Evolutionary conservation across 371 early-diverging fungal genomes (phyloP).

Genomic region (Apophysomyces sp.): DNA sequence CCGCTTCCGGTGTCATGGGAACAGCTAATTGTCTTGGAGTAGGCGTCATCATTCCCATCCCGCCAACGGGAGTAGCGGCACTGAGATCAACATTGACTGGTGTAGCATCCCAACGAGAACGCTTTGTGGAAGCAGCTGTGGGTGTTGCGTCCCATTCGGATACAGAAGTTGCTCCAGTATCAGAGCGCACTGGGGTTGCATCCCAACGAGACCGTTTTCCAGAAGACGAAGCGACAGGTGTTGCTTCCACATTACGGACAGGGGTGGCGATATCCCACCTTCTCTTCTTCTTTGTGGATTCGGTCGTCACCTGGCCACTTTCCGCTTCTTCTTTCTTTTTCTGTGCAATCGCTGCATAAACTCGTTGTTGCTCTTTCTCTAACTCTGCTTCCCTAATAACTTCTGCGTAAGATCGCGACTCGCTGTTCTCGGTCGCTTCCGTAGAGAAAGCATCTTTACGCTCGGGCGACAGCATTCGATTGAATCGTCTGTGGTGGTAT

Average conservation of each 20-base stretch:
- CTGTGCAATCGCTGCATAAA: slow-evolving; percentile 72
- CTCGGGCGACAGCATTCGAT: slow-evolving; percentile 84
- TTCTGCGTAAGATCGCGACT: slow-evolving; percentile 78
- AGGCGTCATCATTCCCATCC: slow-evolving; percentile 77
- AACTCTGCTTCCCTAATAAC: slow-evolving; percentile 86
- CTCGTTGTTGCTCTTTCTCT: slow-evolving; percentile 76
- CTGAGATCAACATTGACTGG: slow-evolving; percentile 58
- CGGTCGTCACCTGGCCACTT: slow-evolving; percentile 34
- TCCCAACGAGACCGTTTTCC: slow-evolving; percentile 80
- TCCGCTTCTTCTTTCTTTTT: slow-evolving; percentile 63
- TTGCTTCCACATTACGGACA: slow-evolving; percentile 63
- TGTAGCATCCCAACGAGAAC: slow-evolving; percentile 85
- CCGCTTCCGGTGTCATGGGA: slow-evolving; percentile 83
- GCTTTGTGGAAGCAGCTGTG: slow-evolving; percentile 37
- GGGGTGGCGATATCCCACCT: slow-evolving; percentile 91
- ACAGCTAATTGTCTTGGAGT: slow-evolving; percentile 57
- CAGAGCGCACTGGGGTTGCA: slow-evolving; percentile 71
- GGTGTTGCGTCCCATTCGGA: slow-evolving; percentile 78
- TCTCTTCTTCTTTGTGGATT: slow-evolving; percentile 61
- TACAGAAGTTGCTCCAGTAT: slow-evolving; percentile 37
- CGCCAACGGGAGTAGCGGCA: slow-evolving; percentile 77
- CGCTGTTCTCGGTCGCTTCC: slow-evolving; percentile 27
- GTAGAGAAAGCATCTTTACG: slow-evolving; percentile 83
- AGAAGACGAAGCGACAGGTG: slow-evolving; percentile 43
- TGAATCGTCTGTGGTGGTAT: slow-evolving; percentile 79